Percentiles rank a stretch among this genome's conserved stretches.
Evolutionary conservation across 176 grass and related monocot genomes (phyloP).

Genomic region (Juncus inflexus): DNA sequence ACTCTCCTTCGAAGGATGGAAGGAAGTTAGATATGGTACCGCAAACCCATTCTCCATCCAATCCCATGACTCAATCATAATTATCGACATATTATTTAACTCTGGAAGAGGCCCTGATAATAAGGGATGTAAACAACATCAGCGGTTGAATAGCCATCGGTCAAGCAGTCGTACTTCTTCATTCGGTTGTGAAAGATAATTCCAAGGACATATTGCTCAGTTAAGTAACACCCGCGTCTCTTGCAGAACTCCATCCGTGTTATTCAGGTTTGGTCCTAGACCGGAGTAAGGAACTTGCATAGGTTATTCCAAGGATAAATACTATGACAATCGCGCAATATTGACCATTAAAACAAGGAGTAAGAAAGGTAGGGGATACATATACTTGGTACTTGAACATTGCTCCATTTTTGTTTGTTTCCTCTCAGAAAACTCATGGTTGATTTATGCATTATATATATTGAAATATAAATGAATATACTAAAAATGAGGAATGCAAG

Average conservation of each 20-base stretch:
- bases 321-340: slow-evolving; percentile 47
- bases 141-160: slow-evolving; percentile 38
- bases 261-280: slow-evolving; percentile 40
- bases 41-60: slow-evolving; percentile 31
- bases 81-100: slow-evolving; percentile 47
- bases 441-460: too few relatives aligned
- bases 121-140: slow-evolving; percentile 57
- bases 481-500: too few relatives aligned
- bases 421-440: too few relatives aligned
- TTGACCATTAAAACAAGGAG: background rate
- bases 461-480: too few relatives aligned
- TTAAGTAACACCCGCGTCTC: slow-evolving; percentile 46
- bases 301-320: slow-evolving; percentile 48
- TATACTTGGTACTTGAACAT: too few relatives aligned
- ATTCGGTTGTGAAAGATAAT: slow-evolving; percentile 62
- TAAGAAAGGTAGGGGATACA: background rate
- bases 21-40: slow-evolving; percentile 72
- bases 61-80: slow-evolving; percentile 42
- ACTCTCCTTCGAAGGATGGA: slow-evolving; percentile 54
- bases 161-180: slow-evolving; percentile 56
- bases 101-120: slow-evolving; percentile 54
- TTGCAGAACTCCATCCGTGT: slow-evolving; percentile 32
- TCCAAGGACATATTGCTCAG: slow-evolving; percentile 56
- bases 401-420: too few relatives aligned
- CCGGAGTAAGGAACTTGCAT: slow-evolving; percentile 49